Base-by-base conservation (phyloP, 1,284 basidiomycete genomes). In the Moesziomyces sp. region DNA sequence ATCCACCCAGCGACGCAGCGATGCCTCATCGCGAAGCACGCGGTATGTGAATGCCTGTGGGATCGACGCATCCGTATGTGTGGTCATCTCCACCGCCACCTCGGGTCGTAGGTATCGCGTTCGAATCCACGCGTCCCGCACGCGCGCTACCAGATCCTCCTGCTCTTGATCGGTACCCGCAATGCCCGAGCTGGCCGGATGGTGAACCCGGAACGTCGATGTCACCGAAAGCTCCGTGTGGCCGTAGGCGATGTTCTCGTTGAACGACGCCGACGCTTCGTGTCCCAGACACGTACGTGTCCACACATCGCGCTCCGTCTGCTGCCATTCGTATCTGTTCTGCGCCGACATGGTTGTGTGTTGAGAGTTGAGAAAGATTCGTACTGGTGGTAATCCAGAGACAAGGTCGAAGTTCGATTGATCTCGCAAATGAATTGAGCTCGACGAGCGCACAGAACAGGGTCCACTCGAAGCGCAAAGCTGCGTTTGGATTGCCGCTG, bases 201-300 rank as follows among this genome's bases (percentile, higher is more conserved):
- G 58, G 19, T 71, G 55, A 5, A 58, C 28, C 2, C 53, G 55
- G 28, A 71, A 59, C 33, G 33, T 45, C 3, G 21, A 14, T 6
- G 33, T 13, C 38, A 66, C 24, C 10, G 72, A 67, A 1, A 74
- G 72, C 69, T 74, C 72, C 1, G 72, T 74, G 30, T 74, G 72
- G 8, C 72, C 72, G 38, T 71, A 19, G 21, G 61, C 58, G 26
- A 74, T 58, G 46, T 74, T 74, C 35, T 74, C 43, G 53, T 74
- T 74, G 66, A 61, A 74, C 5, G 67, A 61, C 5, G 68, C 72
- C 14, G 72, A 66, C 3, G 56, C 62, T 46, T 74, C 72, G n/a
- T 62, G 58, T 8, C 72, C 72, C 14, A 65, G 40, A 24, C 72
- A 74, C 26, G 52, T 47, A 16, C 72, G 67, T n/a, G 40, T 52